These are phyloP conservation scores for Haematococcus sp. DNA, from an alignment of 139 green algal species.

Conservation along the genomic window DNA sequence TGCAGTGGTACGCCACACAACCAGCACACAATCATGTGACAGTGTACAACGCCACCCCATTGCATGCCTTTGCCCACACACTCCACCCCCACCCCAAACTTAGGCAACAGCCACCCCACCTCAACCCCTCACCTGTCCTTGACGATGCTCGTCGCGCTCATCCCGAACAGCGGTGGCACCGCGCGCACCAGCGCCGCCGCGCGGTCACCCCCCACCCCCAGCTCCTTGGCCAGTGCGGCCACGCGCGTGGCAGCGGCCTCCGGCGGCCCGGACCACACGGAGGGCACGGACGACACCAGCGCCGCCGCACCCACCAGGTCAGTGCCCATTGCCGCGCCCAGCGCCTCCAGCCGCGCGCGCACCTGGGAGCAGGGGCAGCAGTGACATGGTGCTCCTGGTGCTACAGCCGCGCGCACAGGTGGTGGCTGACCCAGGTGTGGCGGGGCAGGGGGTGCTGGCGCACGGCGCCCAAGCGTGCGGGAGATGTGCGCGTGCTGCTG, in stretches of 20 bases:
- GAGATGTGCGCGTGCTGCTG: neutral
- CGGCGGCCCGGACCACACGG: neutral
- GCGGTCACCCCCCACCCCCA: conserved; percentile 8
- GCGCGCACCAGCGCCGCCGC: conserved; percentile 21
- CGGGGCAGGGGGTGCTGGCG: no score
- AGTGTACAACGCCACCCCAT: no score
- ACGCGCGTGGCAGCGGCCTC: neutral
- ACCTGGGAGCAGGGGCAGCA: neutral
- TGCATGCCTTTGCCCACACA: no score
- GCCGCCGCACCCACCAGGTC: neutral
- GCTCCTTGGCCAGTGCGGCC: conserved; percentile 15
- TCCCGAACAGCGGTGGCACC: conserved; percentile 24
- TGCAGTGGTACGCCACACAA: no score
- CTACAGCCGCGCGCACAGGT: no score
- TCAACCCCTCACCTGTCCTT: conserved; percentile 33
- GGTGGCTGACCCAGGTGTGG: no score
- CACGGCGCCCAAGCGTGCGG: neutral
- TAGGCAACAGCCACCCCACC: no score
- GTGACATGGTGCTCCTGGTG: no score
- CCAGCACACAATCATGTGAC: no score
- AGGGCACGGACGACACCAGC: neutral
- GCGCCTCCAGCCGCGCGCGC: neutral
- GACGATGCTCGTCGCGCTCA: conserved; percentile 32
- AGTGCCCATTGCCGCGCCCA: neutral
- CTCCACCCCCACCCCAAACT: no score